Percentiles rank a stretch among this genome's conserved stretches.
phyloP scores from a whole-genome alignment of 2,329 filamentous ascomycete genomes.

The Lojkania enalia region DNA sequence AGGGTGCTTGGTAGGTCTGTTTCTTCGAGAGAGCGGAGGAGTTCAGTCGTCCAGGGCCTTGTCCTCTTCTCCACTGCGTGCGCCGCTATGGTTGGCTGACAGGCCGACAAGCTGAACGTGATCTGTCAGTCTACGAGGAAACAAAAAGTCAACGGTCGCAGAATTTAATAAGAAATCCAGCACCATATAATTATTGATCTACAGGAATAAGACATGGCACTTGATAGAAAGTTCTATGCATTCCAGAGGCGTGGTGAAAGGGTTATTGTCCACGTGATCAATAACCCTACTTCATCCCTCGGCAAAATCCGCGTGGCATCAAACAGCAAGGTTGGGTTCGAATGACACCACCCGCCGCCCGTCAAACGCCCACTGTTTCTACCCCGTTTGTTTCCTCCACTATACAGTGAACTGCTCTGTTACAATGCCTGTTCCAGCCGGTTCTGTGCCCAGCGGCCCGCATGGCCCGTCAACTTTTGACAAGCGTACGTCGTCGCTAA shows the following conservation, averaged over 20 bases:
- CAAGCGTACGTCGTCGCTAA: slow-evolving; percentile 60
- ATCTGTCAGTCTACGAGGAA: slow-evolving; percentile 14
- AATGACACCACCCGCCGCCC: slow-evolving; percentile 10
- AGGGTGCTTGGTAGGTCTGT: slow-evolving; percentile 20
- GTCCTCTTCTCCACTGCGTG: slow-evolving; percentile 23
- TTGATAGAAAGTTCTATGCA: not conserved
- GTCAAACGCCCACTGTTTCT: slow-evolving; percentile 20
- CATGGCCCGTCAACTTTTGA: slow-evolving; percentile 69
- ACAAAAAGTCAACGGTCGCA: slow-evolving; percentile 3
- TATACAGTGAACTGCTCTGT: slow-evolving; percentile 6
- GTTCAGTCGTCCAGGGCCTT: slow-evolving; percentile 27
- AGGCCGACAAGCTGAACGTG: slow-evolving; percentile 26
- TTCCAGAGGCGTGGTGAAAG: slow-evolving; percentile 1
- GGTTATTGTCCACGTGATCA: slow-evolving; percentile 6
- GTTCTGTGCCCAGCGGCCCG: slow-evolving; percentile 43
- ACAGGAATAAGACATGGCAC: not conserved
- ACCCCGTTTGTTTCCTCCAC: slow-evolving; percentile 16
- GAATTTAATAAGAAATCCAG: not conserved
- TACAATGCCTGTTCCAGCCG: slow-evolving; percentile 62
- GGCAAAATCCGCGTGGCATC: slow-evolving; percentile 8
- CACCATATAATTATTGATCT: not conserved
- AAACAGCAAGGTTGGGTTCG: no score
- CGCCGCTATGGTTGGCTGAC: slow-evolving; percentile 29
- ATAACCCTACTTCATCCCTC: not conserved
- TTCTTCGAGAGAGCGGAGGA: slow-evolving; percentile 29